Evolutionary conservation across 805 yeast species (phyloP), one percentile per base, ranked within the genome.

Genomic region (Ogataea kodamae): DNA sequence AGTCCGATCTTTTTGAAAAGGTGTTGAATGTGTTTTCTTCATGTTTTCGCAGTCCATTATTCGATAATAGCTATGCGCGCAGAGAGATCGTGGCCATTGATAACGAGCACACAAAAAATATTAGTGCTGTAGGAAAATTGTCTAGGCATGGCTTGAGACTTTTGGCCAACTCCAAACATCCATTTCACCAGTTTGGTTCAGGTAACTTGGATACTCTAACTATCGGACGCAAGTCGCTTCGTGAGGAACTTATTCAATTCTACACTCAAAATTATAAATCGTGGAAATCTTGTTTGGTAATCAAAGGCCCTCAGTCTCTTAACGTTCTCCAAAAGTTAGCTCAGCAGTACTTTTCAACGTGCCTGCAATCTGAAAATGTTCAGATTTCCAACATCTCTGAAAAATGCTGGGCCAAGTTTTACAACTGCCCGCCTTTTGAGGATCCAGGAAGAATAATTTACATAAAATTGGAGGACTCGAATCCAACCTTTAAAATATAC

Each of bases 261-360:
- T 76, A 63, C 43, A 39, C 59, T 2, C 38, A 46, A 0, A 51
- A 71, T 37, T 83, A 67, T 44, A 35, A 41, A 8, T 62, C 81
- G 1, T 57, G 61, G 1, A 76, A 67, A 25, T 72, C 78, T 74
- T 59, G 77, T 0, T 32, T 82, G 15, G 85, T 80, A 2, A 44
- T 83, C 5, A 67, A 72, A 45, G 81, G 89, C 0, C 78, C 88
- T 0, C 83, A 79, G 37, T 76, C 89, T 0, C 43, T 81, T 20
- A 78, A 77, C 43, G 55, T 61, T 16, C 51, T 83, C 21, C 73
- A 71, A 25, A 80, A 74, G 45, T 38, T 76, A 11, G 78, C 78
- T 0, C 24, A 64, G 1, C 26, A 58, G 1, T 52, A 64, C 35
- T 80, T 78, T 46, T 43, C 45, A 3, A 8, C 23, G 4, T 43